A percentile compares a stretch with the other conserved stretches of the same genome.
Conservation (phyloP, 371 early-diverging fungal genomes). For the Mycotypha africana region DNA sequence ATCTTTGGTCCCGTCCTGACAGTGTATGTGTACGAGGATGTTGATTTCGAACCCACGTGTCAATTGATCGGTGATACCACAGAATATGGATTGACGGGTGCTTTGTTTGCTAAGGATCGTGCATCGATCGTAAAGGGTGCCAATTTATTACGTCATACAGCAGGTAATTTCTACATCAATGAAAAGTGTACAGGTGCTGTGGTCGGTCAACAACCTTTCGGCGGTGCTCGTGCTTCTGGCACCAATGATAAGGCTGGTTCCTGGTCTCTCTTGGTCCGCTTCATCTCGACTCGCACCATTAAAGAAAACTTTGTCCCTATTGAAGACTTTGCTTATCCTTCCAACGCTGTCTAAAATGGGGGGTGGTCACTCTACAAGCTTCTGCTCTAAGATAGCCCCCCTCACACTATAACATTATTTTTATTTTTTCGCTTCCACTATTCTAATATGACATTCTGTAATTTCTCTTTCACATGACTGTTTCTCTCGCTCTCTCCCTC, state of each 20-base stretch:
- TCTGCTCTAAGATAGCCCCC: too few relatives aligned
- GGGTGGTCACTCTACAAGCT: too few relatives aligned
- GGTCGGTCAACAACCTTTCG: constrained; percentile 98
- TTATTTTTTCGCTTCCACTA: too few relatives aligned
- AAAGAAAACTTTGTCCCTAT: constrained; percentile 94
- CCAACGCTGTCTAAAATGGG: constrained; percentile 66
- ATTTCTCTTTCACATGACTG: too few relatives aligned
- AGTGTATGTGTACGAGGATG: constrained; percentile 85
- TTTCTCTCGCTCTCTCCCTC: too few relatives aligned
- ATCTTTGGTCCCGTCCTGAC: constrained; percentile 98
- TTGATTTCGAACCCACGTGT: constrained; percentile 68
- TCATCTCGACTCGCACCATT: constrained; percentile 91
- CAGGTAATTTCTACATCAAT: constrained; percentile 98
- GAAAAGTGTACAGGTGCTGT: constrained; percentile 98
- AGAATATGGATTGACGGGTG: constrained; percentile 87
- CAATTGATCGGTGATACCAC: constrained; percentile 79
- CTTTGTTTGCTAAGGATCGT: constrained; percentile 87
- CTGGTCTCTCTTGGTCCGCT: constrained; percentile 59
- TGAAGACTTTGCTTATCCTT: constrained; percentile 76
- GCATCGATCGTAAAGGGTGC: constrained; percentile 67
- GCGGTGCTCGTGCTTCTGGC: constrained; percentile 92
- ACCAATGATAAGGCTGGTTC: constrained; percentile 98
- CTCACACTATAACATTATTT: too few relatives aligned
- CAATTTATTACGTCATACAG: constrained; percentile 79
- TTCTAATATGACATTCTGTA: too few relatives aligned